These are phyloP conservation scores for Euptelea pleiosperma DNA, from an alignment of 164 flowering plant species.

Conservation along the genomic window DNA sequence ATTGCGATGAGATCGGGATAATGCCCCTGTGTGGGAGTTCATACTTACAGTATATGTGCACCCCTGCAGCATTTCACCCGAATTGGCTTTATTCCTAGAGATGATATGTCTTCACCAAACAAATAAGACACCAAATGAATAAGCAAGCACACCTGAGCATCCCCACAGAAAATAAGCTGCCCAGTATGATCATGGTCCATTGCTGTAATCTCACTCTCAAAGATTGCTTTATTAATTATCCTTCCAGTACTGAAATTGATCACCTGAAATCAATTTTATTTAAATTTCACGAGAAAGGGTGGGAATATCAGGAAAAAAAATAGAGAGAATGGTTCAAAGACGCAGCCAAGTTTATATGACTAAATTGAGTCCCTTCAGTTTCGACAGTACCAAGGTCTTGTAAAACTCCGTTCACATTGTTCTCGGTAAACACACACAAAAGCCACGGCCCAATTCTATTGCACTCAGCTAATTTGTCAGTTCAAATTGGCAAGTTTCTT, in stretches of 20 bases:
- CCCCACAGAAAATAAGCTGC: slow-evolving; percentile 90
- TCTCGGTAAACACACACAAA: neutral
- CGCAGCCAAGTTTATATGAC: neutral
- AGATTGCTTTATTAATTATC: slow-evolving; percentile 43
- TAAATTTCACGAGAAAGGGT: neutral
- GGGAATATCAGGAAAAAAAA: no score
- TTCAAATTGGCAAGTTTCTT: neutral
- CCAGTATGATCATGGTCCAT: slow-evolving; percentile 98
- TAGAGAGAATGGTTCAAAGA: no score
- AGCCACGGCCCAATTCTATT: no score
- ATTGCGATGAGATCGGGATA: slow-evolving; percentile 72
- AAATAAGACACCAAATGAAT: neutral
- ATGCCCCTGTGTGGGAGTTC: slow-evolving; percentile 66
- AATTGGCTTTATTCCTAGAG: neutral
- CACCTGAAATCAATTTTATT: slow-evolving; percentile 43
- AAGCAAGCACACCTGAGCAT: slow-evolving; percentile 52
- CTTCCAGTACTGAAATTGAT: slow-evolving; percentile 96
- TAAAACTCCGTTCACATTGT: no score
- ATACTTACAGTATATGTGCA: slow-evolving; percentile 63
- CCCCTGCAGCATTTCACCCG: slow-evolving; percentile 48
- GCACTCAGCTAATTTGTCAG: neutral
- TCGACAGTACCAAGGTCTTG: no score
- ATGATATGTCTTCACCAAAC: slow-evolving; percentile 5
- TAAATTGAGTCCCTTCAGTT: neutral
- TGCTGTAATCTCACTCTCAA: slow-evolving; percentile 70